phyloP scores from a whole-genome alignment of 2,329 filamentous ascomycete species.

The Aureobasidium sp. region DNA sequence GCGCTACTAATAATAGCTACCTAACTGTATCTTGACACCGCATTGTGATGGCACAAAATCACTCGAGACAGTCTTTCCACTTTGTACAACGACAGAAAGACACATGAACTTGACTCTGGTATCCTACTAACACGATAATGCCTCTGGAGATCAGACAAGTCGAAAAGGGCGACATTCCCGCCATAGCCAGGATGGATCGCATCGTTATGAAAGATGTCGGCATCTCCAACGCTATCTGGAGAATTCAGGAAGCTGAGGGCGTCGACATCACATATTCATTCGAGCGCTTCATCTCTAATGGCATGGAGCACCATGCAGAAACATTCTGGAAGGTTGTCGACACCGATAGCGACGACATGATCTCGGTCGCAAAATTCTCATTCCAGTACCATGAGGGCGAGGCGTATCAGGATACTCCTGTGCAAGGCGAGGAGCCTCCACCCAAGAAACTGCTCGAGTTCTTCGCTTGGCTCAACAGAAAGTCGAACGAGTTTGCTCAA shows the following conservation, averaged over 20 bases:
- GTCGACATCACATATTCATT: neutral
- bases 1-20: neutral
- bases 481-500: conserved; percentile 15
- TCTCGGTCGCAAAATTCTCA: conserved; percentile 26
- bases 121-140: conserved; percentile 15
- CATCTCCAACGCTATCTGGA: conserved; percentile 19
- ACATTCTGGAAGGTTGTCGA: conserved; percentile 23
- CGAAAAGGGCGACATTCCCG: conserved; percentile 19
- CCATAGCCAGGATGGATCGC: conserved; percentile 21
- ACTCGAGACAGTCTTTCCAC: neutral
- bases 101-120: neutral
- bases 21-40: neutral
- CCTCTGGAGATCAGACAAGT: conserved; percentile 20
- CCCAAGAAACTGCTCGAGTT: neutral
- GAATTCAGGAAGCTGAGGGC: neutral
- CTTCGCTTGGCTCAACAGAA: conserved; percentile 14
- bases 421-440: neutral
- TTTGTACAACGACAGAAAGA: neutral
- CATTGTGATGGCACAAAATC: neutral
- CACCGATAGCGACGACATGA: conserved; percentile 22
- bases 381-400: conserved; percentile 15
- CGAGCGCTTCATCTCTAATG: neutral
- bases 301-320: neutral
- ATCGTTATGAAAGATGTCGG: conserved; percentile 19
- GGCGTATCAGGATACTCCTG: neutral